Conservation (phyloP, 2,329 filamentous ascomycete species). For the Clathrospora elynae region DNA sequence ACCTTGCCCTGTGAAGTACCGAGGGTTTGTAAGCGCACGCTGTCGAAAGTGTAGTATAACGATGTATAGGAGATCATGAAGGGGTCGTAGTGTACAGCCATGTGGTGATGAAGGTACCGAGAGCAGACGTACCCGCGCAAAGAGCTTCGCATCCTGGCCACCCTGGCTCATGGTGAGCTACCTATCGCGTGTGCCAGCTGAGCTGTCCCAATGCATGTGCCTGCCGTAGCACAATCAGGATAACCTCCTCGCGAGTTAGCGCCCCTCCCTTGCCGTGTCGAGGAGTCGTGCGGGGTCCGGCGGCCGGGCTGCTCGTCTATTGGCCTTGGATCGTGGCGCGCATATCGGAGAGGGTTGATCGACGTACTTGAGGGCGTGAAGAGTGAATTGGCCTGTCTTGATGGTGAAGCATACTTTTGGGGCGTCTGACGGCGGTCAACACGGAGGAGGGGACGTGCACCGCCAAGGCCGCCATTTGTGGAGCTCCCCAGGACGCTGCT, state of each 20-base stretch:
- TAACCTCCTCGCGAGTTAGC: conserved; percentile 36
- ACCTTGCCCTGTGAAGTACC: conserved; percentile 85
- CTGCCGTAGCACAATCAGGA: conserved; percentile 33
- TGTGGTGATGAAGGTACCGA: conserved; percentile 12
- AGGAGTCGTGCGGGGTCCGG: conserved; percentile 15
- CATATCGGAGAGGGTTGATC: conserved; percentile 21
- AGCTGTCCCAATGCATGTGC: conserved; percentile 39
- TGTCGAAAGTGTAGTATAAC: conserved; percentile 35
- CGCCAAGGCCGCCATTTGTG: conserved; percentile 25
- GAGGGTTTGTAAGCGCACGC: conserved; percentile 58
- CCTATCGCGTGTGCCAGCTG: conserved; percentile 26
- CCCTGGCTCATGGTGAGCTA: conserved; percentile 63
- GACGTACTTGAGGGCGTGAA: background rate
- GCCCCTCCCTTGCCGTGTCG: conserved; percentile 26
- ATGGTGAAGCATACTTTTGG: conserved; percentile 21
- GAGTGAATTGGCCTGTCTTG: conserved; percentile 6
- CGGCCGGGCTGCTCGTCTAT: conserved; percentile 19
- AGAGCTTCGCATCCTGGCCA: conserved; percentile 98
- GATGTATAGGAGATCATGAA: conserved; percentile 11
- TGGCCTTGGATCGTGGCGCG: conserved; percentile 17
- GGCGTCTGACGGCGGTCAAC: conserved; percentile 23
- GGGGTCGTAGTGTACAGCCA: no score
- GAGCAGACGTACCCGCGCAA: conserved; percentile 79
- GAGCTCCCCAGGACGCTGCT: conserved; percentile 6
- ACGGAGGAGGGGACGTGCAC: conserved; percentile 35